Base-by-base conservation (phyloP, 768 basidiomycete species). In the Termitomyces heimii region DNA sequence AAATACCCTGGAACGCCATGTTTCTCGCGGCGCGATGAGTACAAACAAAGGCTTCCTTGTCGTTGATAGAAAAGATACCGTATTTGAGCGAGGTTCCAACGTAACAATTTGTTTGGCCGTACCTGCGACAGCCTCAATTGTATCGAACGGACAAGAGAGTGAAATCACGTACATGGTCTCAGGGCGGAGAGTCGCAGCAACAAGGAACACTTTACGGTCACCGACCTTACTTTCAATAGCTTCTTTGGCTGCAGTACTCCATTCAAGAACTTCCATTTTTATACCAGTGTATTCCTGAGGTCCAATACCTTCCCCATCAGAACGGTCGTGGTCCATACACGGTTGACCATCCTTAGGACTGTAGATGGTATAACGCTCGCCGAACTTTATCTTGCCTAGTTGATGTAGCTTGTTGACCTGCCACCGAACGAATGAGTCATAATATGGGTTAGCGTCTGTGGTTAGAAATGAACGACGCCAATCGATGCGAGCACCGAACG, bases 301-400 rank as follows among this genome's bases (percentile, higher is more conserved):
- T 6, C 92, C 93, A 55, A 94, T 77, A 47, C 88, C 96, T 73
- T 99, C 97, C 42, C 97, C 97, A 58, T 93, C 92, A 52, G 85
- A 82, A 56, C 97, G 89, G 71, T 99, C 97, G 75, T 99, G 97
- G 72, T 99, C 97, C 97, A 99, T 98, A 68, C 97, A 99, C 0
- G 97, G 96, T 68, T 98, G 97, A 2, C 94, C 95, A 64, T 99
- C 97, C 72, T 98, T 98, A 2, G 94, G 94, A 62, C 92, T 95
- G 80, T 97, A 99, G 67, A 99, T 92, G 14, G 97, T 99, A 72
- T 98, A 96, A 44, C 97, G 87, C 73, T 97, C 91, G 49, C 97
- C 97, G 67, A 98, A 99, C 73, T 96, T 97, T 78, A 99, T 92
- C 74, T 94, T 95, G 34, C 89, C 89, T 47, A 94, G 78, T 43